A percentile compares a stretch with the other conserved stretches of the same genome.
phyloP scores from a whole-genome alignment of 2,329 filamentous ascomycete genomes.

The Alternaria ethzedia region DNA sequence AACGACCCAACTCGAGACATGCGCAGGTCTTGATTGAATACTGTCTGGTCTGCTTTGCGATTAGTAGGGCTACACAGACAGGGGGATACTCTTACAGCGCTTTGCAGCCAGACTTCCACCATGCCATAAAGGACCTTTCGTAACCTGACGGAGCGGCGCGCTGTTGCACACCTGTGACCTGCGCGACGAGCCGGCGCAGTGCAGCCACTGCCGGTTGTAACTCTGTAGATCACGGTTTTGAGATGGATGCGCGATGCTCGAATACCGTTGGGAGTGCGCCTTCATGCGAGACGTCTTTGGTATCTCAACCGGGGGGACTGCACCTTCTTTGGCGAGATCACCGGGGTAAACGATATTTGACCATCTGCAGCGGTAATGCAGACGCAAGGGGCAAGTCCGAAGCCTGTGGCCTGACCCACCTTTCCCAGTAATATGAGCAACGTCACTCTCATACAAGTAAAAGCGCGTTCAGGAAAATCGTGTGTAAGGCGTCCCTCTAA shows the following conservation, averaged over 20 bases:
- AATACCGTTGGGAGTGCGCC: slow-evolving; percentile 15
- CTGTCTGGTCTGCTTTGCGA: slow-evolving; percentile 37
- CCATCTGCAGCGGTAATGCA: slow-evolving; percentile 29
- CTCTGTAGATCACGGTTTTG: slow-evolving; percentile 13
- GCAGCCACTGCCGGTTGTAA: slow-evolving; percentile 27
- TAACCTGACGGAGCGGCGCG: slow-evolving; percentile 23
- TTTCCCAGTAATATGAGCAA: slow-evolving; percentile 16
- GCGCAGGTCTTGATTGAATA: slow-evolving; percentile 36
- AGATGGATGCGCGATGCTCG: slow-evolving; percentile 20
- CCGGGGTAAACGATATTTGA: slow-evolving; percentile 1
- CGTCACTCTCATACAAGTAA: slow-evolving; percentile 24
- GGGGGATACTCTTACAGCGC: slow-evolving; percentile 30
- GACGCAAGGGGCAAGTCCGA: slow-evolving; percentile 31
- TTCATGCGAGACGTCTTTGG: slow-evolving; percentile 16
- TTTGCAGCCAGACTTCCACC: slow-evolving; percentile 21
- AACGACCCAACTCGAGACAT: slow-evolving; percentile 20
- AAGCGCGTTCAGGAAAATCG: slow-evolving; percentile 14
- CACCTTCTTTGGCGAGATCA: not conserved
- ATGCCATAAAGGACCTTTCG: slow-evolving; percentile 27
- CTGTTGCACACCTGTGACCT: slow-evolving; percentile 34
- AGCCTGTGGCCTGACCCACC: slow-evolving; percentile 15
- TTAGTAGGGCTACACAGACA: slow-evolving; percentile 43
- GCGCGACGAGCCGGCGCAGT: slow-evolving; percentile 28
- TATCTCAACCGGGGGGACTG: slow-evolving; percentile 22
- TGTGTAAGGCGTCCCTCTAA: slow-evolving; percentile 1